Conservation (phyloP, 2,329 filamentous ascomycete genomes). For the Rachicladosporium sp. region DNA sequence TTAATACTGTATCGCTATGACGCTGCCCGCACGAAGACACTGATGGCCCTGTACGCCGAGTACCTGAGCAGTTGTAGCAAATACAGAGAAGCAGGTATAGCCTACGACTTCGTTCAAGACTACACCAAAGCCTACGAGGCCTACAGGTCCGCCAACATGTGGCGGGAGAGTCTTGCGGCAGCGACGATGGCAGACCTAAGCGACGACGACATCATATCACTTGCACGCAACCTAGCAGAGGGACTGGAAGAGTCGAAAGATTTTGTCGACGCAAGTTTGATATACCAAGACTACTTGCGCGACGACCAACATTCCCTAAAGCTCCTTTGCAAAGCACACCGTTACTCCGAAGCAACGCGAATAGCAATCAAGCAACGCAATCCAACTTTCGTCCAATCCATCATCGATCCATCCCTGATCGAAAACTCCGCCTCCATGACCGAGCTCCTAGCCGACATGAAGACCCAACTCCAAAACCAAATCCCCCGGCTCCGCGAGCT, state of each 20-base stretch:
- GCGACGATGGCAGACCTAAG: constrained; percentile 58
- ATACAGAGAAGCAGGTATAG: constrained; percentile 73
- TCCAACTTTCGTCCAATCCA: constrained; percentile 49
- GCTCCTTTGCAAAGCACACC: constrained; percentile 76
- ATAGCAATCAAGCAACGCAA: constrained; percentile 51
- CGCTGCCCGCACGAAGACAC: constrained; percentile 46
- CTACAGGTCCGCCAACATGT: constrained; percentile 74
- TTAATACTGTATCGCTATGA: constrained; percentile 79
- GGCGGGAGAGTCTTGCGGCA: constrained; percentile 79
- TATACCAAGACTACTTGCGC: constrained; percentile 69
- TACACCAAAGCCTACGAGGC: constrained; percentile 64
- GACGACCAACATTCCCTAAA: constrained; percentile 58
- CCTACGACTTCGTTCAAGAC: constrained; percentile 74
- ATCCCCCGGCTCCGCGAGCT: constrained; percentile 77
- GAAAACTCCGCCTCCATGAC: constrained; percentile 74
- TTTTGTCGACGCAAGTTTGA: constrained; percentile 63
- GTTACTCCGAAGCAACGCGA: constrained; percentile 81
- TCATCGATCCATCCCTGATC: constrained; percentile 66
- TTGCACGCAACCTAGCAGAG: constrained; percentile 66
- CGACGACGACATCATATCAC: constrained; percentile 45
- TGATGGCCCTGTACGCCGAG: constrained; percentile 69
- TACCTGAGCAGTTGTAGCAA: constrained; percentile 63
- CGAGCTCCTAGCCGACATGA: constrained; percentile 89
- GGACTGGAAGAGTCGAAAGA: constrained; percentile 75
- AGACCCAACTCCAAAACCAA: constrained; percentile 69